Evolutionary conservation across 129 eudicot species (phyloP).

Genomic region (Gnaphalium uliginosum): DNA sequence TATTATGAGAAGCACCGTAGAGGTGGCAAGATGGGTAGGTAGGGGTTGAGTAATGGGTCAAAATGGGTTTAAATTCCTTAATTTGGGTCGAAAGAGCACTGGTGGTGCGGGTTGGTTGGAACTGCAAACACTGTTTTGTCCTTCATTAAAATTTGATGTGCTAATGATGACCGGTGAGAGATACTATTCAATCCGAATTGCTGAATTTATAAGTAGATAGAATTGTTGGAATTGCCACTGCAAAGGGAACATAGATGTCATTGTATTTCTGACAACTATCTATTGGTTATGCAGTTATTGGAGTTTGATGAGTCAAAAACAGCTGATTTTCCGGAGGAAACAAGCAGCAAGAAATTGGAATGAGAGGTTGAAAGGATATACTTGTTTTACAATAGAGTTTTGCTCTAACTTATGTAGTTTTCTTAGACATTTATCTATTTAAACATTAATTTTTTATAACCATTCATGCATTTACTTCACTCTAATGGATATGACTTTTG

Average conservation of each 20-base stretch:
- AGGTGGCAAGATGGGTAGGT: too few relatives aligned
- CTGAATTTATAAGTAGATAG: too few relatives aligned
- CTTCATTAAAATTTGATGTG: too few relatives aligned
- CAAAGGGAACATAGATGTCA: neutral
- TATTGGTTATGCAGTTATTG: conserved; percentile 30
- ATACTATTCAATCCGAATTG: too few relatives aligned
- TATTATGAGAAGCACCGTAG: neutral
- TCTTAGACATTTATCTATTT: conserved; percentile 19
- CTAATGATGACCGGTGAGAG: too few relatives aligned
- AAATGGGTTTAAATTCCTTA: too few relatives aligned
- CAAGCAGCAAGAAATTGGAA: conserved; percentile 36
- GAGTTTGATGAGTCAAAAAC: conserved; percentile 41
- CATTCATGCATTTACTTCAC: conserved; percentile 2
- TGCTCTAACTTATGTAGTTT: conserved; percentile 29
- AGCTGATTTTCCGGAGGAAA: conserved; percentile 23
- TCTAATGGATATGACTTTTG: neutral
- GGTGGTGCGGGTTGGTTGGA: too few relatives aligned
- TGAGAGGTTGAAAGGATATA: conserved; percentile 24
- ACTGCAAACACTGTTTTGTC: too few relatives aligned
- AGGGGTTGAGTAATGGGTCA: too few relatives aligned
- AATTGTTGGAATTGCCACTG: too few relatives aligned
- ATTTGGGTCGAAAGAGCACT: neutral
- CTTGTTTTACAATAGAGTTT: conserved; percentile 13
- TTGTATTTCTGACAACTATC: neutral
- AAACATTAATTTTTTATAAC: neutral